phyloP scores from a whole-genome alignment of 2,329 filamentous ascomycete genomes.

The Zymoseptoria passerinii region DNA sequence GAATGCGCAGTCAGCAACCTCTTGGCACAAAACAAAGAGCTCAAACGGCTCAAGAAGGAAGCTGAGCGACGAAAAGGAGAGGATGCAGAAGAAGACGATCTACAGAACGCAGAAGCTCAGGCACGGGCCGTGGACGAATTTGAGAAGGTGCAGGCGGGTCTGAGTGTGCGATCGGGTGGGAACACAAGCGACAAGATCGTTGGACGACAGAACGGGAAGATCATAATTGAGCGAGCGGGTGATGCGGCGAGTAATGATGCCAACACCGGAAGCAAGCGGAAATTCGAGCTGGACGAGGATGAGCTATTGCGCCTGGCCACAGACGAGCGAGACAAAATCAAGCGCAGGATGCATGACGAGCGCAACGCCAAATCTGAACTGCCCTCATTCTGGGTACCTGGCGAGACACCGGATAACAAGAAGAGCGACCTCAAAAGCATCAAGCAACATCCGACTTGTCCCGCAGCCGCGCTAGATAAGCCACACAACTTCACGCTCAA shows the following conservation, averaged over 20 bases:
- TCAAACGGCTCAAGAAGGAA: constrained; percentile 67
- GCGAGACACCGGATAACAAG: constrained; percentile 58
- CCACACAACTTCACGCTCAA: constrained; percentile 73
- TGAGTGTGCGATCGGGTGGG: constrained; percentile 35
- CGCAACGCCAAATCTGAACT: constrained; percentile 62
- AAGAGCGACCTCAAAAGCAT: constrained; percentile 44
- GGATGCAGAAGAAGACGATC: constrained; percentile 53
- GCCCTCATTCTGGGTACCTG: constrained; percentile 89
- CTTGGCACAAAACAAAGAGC: constrained; percentile 84
- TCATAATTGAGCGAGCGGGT: constrained; percentile 22
- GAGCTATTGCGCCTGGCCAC: constrained; percentile 62
- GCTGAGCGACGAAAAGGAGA: constrained; percentile 50
- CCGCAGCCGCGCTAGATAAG: constrained; percentile 57
- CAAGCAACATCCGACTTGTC: constrained; percentile 57
- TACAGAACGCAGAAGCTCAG: constrained; percentile 60
- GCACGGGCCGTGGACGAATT: constrained; percentile 70
- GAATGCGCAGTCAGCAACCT: constrained; percentile 90
- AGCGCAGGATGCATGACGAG: constrained; percentile 53
- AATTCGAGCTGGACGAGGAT: constrained; percentile 71
- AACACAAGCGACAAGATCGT: constrained; percentile 39
- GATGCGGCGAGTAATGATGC: constrained; percentile 30
- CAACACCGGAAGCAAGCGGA: constrained; percentile 52
- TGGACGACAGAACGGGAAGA: constrained; percentile 31
- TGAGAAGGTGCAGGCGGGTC: constrained; percentile 69
- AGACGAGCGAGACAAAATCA: constrained; percentile 62